phyloP scores from a whole-genome alignment of 2,329 filamentous ascomycete genomes.

The Aspergillus eucalypticola region DNA sequence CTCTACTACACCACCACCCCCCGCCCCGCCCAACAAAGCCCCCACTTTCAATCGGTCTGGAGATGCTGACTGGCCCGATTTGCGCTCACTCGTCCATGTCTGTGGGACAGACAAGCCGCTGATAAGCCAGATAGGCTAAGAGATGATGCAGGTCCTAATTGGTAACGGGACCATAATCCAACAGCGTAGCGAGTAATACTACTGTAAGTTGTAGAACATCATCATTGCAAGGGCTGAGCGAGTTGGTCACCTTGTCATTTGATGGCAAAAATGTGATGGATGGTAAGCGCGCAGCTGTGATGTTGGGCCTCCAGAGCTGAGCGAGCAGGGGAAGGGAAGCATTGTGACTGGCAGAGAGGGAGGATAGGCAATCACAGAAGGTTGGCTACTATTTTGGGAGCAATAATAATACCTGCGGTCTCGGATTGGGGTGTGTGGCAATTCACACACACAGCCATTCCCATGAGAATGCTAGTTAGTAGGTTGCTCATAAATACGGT shows the following conservation, averaged over 20 bases:
- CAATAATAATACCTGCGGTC: slow-evolving; percentile 5
- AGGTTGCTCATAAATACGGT: background rate
- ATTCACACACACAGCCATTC: slow-evolving; percentile 3
- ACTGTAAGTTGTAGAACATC: slow-evolving; percentile 7
- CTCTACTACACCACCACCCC: background rate
- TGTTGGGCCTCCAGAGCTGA: slow-evolving; percentile 2
- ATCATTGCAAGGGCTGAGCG: slow-evolving; percentile 11
- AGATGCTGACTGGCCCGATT: slow-evolving; percentile 17
- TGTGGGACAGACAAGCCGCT: slow-evolving; percentile 20
- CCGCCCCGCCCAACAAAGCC: slow-evolving; percentile 14
- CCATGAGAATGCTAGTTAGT: background rate
- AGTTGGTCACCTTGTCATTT: slow-evolving; percentile 9
- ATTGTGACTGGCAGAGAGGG: slow-evolving; percentile 5
- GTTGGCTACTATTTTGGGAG: slow-evolving; percentile 18
- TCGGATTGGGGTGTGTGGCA: slow-evolving; percentile 8
- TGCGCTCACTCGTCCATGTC: slow-evolving; percentile 14
- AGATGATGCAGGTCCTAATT: slow-evolving; percentile 13
- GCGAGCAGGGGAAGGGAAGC: background rate
- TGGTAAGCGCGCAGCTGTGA: slow-evolving; percentile 13
- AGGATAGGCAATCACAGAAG: slow-evolving; percentile 9
- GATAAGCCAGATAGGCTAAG: slow-evolving; percentile 21
- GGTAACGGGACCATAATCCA: slow-evolving; percentile 15
- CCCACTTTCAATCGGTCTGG: slow-evolving; percentile 15
- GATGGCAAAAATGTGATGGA: background rate
- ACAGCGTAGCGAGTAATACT: slow-evolving; percentile 1